phyloP scores from a whole-genome alignment of 169 alveolate species.

The Eimeria falciformis region DNA sequence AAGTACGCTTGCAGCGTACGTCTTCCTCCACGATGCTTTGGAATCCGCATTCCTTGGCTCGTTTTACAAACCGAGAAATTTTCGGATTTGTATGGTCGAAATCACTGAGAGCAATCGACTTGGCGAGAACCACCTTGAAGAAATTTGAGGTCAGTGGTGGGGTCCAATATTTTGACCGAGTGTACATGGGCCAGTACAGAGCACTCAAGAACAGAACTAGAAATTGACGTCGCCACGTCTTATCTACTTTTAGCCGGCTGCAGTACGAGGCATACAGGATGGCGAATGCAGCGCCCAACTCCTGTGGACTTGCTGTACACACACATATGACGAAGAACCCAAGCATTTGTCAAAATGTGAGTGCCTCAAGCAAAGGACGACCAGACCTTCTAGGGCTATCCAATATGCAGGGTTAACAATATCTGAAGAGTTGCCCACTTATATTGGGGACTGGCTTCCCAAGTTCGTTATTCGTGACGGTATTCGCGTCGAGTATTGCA shows the following conservation, averaged over 20 bases:
- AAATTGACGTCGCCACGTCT: slow-evolving; percentile 71
- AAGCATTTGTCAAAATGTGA: no score
- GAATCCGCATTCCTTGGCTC: slow-evolving; percentile 54
- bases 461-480: slow-evolving; percentile 54
- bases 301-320: slow-evolving; percentile 52
- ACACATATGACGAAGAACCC: background rate
- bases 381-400: no score
- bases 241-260: slow-evolving; percentile 45
- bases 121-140: slow-evolving; percentile 64
- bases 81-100: slow-evolving; percentile 1
- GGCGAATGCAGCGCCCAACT: slow-evolving; percentile 41
- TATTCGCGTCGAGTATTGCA: background rate
- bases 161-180: slow-evolving; percentile 63
- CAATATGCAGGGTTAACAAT: no score
- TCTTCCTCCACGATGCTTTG: slow-evolving; percentile 60
- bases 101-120: slow-evolving; percentile 53
- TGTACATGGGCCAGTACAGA: slow-evolving; percentile 74
- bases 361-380: no score
- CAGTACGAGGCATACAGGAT: slow-evolving; percentile 64
- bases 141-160: slow-evolving; percentile 48
- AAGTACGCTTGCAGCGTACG: background rate
- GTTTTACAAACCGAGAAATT: slow-evolving; percentile 7
- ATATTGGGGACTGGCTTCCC: slow-evolving; percentile 40
- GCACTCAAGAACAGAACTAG: slow-evolving; percentile 65
- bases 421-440: background rate